A percentile compares a stretch with the other conserved stretches of the same genome.
phyloP scores from a whole-genome alignment of 106 monocot species.

The Dioscorea dumetorum region DNA sequence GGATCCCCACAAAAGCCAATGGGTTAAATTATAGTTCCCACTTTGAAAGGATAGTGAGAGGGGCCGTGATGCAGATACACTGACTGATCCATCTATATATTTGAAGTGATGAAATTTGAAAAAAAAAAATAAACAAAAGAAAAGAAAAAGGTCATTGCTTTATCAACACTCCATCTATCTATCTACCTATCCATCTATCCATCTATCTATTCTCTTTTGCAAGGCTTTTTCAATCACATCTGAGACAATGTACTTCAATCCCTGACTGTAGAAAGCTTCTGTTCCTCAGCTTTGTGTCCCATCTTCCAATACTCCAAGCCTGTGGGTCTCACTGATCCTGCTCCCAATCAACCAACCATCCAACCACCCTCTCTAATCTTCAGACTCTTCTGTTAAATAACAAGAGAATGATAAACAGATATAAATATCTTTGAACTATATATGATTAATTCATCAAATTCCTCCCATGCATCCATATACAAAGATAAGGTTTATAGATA shows the following conservation, averaged over 20 bases:
- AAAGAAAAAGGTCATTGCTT: neutral
- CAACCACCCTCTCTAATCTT: conserved; percentile 5
- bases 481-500: conserved; percentile 18
- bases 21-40: neutral
- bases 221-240: conserved; percentile 1
- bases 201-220: neutral
- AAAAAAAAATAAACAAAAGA: neutral
- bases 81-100: too few species aligned
- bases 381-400: conserved; percentile 12
- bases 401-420: conserved; percentile 12
- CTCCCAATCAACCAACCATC: conserved; percentile 5
- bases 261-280: conserved; percentile 21
- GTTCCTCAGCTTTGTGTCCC: conserved; percentile 63
- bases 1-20: neutral
- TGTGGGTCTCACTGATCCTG: conserved; percentile 15
- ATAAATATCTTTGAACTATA: neutral
- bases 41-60: neutral
- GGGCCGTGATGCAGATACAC: neutral
- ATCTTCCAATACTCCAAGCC: conserved; percentile 33
- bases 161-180: neutral
- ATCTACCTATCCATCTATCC: too few species aligned
- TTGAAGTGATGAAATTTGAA: neutral
- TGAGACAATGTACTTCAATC: neutral
- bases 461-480: neutral
- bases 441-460: neutral